Base-by-base conservation (phyloP, 208 protist species). In the Blastocrithidia nonstop region DNA sequence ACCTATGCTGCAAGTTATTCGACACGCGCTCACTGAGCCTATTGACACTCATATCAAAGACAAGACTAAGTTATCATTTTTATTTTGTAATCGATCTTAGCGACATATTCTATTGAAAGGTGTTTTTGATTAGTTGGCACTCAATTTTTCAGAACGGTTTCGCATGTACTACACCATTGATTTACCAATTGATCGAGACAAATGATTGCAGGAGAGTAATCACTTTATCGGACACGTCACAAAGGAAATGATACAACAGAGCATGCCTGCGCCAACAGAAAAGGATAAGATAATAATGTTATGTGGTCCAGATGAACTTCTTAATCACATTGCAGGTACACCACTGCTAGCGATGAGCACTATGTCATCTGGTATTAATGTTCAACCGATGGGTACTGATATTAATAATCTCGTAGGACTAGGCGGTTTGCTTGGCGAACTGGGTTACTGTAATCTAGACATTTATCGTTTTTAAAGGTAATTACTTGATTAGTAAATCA, bases 1-100 rank as follows among this genome's bases (percentile, higher is more conserved):
- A 0, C 92, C 92, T 1, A 95, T 95, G 73, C 48, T 94, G 23
- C 92, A 96, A 53, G 79, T 95, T 27, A 84, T 95, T 40, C 66
- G 70, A 1, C 81, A 90, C 51, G 64, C 78, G 11, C 54, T 93
- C 4, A 45, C 47, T 6, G 11, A n/a, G 11, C 11, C 11, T 11
- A n/a, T 35, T n/a, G 29, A 93, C 43, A 57, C 51, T 44, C 66
- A 64, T 20, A 52, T 57, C 28, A 52, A 76, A 31, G 88, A 95
- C 61, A 70, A 69, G 37, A 95, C 88, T 33, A 77, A 84, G 57
- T 44, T 96, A 7, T 86, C 65, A 23, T 82, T 96, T 43, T 50
- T 96, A 13, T 96, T 88, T 45, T 91, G 84, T 53, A 95, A 95
- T 63, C 67, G 86, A 42, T 93, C 93, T 2, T 88, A 95, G 59